A percentile compares a stretch with the other conserved stretches of the same genome.
Evolutionary conservation across 495 filamentous ascomycete species (phyloP).

Genomic region (Penicillium taxi): DNA sequence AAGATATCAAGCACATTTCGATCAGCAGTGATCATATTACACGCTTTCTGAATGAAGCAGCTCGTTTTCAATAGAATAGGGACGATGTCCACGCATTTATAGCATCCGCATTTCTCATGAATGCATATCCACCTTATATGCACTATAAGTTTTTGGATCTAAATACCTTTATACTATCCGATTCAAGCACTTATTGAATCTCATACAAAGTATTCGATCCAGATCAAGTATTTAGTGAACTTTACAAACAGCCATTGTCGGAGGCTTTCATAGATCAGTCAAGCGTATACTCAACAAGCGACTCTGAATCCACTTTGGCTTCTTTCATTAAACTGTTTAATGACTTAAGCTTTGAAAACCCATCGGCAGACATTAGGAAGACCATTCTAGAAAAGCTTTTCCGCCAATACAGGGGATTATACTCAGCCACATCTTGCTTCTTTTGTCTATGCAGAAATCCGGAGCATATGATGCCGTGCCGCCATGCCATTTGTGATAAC

Average conservation of each 20-base stretch:
- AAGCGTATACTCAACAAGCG: not conserved
- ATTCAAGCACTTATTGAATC: not conserved
- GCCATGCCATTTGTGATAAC: conserved; percentile 25
- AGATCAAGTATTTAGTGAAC: not conserved
- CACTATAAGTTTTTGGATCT: conserved; percentile 16
- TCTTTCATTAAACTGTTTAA: not conserved
- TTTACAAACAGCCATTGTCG: not conserved
- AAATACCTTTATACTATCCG: not conserved
- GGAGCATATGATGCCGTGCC: conserved; percentile 26
- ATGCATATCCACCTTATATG: conserved; percentile 22
- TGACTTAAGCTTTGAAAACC: not conserved
- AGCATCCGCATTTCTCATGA: conserved; percentile 19
- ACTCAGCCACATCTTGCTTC: conserved; percentile 17
- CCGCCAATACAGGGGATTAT: conserved; percentile 2
- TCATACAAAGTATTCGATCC: not conserved
- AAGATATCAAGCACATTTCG: not conserved
- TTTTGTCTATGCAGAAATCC: conserved; percentile 19
- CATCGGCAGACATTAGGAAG: not conserved
- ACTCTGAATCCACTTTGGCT: not conserved
- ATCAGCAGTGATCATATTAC: not conserved
- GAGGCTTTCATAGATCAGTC: not conserved
- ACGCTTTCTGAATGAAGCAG: not conserved
- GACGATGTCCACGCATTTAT: conserved; percentile 10
- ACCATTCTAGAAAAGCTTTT: not conserved
- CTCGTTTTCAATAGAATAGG: not conserved